Evolutionary conservation across 2,329 filamentous ascomycete species (phyloP).

Genomic region (Periconia sp.): DNA sequence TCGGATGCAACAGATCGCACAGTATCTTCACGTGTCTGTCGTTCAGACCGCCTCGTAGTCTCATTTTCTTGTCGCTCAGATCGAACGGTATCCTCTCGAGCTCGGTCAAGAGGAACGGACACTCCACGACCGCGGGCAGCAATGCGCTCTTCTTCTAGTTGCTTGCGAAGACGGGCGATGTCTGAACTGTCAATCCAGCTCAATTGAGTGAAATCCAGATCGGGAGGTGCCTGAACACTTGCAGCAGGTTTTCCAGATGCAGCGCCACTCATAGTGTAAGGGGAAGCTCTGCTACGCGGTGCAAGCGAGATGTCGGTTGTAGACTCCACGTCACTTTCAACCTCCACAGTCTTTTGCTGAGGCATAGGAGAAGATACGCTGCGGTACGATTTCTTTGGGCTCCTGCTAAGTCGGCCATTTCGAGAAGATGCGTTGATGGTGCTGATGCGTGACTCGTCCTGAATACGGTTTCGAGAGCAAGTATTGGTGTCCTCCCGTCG

Average conservation of each 20-base stretch:
- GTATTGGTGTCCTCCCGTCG: slow-evolving; percentile 36
- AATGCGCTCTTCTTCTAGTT: slow-evolving; percentile 57
- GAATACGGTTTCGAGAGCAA: slow-evolving; percentile 35
- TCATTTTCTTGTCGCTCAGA: slow-evolving; percentile 36
- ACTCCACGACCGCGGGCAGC: slow-evolving; percentile 39
- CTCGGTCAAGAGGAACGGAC: slow-evolving; percentile 25
- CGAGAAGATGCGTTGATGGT: slow-evolving; percentile 22
- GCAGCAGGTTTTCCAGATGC: slow-evolving; percentile 16
- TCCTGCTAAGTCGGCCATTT: slow-evolving; percentile 18
- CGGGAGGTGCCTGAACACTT: slow-evolving; percentile 29
- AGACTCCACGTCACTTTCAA: slow-evolving; percentile 40
- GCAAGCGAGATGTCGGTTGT: slow-evolving; percentile 45
- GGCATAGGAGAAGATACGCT: slow-evolving; percentile 36
- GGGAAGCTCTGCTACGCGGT: slow-evolving; percentile 23
- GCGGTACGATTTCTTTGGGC: slow-evolving; percentile 30
- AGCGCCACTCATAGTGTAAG: slow-evolving; percentile 28
- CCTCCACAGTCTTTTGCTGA: slow-evolving; percentile 20
- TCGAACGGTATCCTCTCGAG: slow-evolving; percentile 43
- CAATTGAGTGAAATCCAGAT: slow-evolving; percentile 52
- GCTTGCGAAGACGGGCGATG: slow-evolving; percentile 57
- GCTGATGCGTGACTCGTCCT: slow-evolving; percentile 39
- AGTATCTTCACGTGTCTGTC: slow-evolving; percentile 41
- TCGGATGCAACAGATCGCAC: slow-evolving; percentile 38
- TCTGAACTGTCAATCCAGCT: slow-evolving; percentile 57
- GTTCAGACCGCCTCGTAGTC: slow-evolving; percentile 36